Evolutionary conservation across 139 green algal genomes (phyloP), one percentile per base, ranked within the genome.

Genomic region (Chlorella vulgaris): DNA sequence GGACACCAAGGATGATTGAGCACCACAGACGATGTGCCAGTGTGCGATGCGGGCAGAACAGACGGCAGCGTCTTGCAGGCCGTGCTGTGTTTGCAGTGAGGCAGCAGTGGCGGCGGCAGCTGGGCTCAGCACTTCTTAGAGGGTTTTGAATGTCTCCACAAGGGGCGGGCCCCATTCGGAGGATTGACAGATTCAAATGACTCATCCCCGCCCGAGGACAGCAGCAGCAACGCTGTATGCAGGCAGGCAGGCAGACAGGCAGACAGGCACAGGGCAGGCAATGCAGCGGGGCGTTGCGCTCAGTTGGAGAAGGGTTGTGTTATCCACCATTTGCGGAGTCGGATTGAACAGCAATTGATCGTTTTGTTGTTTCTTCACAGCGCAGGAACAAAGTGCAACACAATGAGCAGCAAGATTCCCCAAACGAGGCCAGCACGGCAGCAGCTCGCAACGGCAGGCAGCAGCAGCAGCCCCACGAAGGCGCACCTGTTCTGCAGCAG

Each of bases 291-390:
- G 36, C 24, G 36, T 18, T 35, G 73, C 81, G 82, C 82, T 83
- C 75, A 83, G 82, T 66, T 80, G 76, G 76, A 76, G 82, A 86
- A 86, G 78, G 78, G 61, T 86, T 50, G 22, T 53, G 33, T 29
- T 81, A 60, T 86, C 69, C 80, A 50, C 82, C 82, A 86, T 73
- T 26, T 83, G 28, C 43, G 71, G 40, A 55, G 82, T 86, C 82
- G 82, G 82, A 86, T 86, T 86, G 82, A 86, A 86, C 82, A 86
- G 82, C 82, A 86, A 83, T 86, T 86, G 60, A 66, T 69, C 40
- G 68, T 80, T 58, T 28, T n/a, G 74, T 22, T 62, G 39, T 63
- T n/a, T 86, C 82, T 83, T 86, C 73, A 39, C 36, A 6, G 78
- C 81, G 69, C 73, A 26, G 28, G 26, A 40, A 10, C 4, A 61